phyloP scores from a whole-genome alignment of 1,284 basidiomycete genomes.

The Neotropicomus parvogracilis region DNA sequence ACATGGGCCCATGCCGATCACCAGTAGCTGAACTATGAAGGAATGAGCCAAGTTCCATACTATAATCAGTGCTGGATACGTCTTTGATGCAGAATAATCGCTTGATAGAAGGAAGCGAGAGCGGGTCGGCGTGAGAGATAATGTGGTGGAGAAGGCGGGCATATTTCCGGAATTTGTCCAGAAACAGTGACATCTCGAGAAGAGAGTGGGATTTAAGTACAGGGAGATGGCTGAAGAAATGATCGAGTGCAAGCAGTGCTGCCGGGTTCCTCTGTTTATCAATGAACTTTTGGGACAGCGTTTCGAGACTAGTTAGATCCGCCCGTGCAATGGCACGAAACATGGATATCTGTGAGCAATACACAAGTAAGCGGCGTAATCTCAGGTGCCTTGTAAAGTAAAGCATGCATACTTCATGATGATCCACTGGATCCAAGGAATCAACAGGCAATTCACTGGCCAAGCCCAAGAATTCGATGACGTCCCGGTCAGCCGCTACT shows the following conservation, averaged over 20 bases:
- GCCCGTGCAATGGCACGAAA: conserved; percentile 21
- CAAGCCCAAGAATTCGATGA: conserved; percentile 17
- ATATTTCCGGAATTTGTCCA: conserved; percentile 39
- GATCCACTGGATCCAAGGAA: conserved; percentile 16
- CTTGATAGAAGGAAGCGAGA: conserved; percentile 23
- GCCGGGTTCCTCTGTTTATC: conserved; percentile 1
- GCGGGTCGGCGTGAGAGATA: conserved; percentile 28
- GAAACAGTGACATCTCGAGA: conserved; percentile 30
- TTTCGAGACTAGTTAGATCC: conserved; percentile 11
- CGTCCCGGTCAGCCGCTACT: conserved; percentile 7
- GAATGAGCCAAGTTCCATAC: conserved; percentile 28
- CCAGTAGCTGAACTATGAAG: conserved; percentile 16
- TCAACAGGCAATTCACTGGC: conserved; percentile 16
- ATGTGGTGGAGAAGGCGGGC: conserved; percentile 33
- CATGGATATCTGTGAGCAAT: conserved; percentile 22
- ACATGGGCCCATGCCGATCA: conserved; percentile 3
- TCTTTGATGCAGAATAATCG: conserved; percentile 40
- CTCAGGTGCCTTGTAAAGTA: not conserved
- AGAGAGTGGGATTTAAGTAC: conserved; percentile 11
- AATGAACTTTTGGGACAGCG: conserved; percentile 15
- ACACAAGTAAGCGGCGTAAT: not conserved
- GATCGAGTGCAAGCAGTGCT: conserved; percentile 28
- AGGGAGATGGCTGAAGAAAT: conserved; percentile 21
- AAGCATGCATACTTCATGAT: conserved; percentile 17
- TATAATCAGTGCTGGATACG: conserved; percentile 28